Base-by-base conservation (phyloP, 2,329 filamentous ascomycete species). In the Diaporthe australafricana region DNA sequence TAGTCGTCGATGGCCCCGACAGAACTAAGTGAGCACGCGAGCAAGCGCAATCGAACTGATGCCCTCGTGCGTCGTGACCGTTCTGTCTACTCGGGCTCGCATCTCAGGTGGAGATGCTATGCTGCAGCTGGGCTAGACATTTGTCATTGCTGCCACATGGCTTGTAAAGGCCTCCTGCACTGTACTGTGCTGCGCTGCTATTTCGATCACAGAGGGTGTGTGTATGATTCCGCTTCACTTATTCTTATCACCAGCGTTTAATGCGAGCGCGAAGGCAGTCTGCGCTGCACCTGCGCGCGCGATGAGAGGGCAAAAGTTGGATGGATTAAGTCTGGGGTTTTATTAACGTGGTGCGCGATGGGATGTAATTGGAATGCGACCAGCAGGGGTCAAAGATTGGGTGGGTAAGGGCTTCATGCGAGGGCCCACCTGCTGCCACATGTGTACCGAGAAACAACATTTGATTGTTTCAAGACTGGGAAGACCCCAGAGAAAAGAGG, bases 381-480 rank as follows among this genome's bases (percentile, higher is more conserved):
- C 20, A 45, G 16, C 30, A 60, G 45, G 20, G 48, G 7, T 30
- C 4, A 62, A 25, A 30, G n/a, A 57, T 67, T 67, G 69, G 63
- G 69, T 70, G 50, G 66, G 52, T 66, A 62, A 56, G 50, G 22
- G 53, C 55, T 56, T 70, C 32, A 56, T 70, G 68, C 68, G 20
- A 32, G 27, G 50, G 68, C 52, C 71, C 71, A 70, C 71, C 48
- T 14, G 60, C 60, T 65, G 60, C 60, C 60, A 65, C 60, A 65
- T 65, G 60, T 25, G 60, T 65, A 65, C 60, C 60, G 68, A 67
- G 50, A 52, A 67, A 69, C 71, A 72, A 70, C 40, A 65, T 70
- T 70, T 70, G 52, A 67, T 69, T 68, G 63, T 71, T 73, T 71
- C 69, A 71, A 62, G 68, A 52, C 40, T 27, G 48, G 57, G 38